phyloP scores from a whole-genome alignment of 495 filamentous ascomycete genomes.

The Neurospora sp. region DNA sequence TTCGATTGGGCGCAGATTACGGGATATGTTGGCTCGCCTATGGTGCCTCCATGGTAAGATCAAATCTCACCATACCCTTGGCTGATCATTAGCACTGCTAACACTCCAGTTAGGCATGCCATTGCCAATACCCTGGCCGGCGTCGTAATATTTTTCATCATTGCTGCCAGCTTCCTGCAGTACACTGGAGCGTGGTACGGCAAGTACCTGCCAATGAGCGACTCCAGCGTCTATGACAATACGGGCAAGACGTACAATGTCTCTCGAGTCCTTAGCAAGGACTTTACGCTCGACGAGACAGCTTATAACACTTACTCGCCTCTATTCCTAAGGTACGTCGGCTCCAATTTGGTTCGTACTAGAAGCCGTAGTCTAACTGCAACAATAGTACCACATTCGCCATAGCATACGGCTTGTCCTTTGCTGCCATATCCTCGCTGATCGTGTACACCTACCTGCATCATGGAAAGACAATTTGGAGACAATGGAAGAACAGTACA shows the following conservation, averaged over 20 bases:
- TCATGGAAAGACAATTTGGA: constrained; percentile 53
- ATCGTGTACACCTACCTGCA: constrained; percentile 57
- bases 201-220: constrained; percentile 47
- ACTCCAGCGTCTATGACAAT: constrained; percentile 53
- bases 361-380: neutral
- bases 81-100: neutral
- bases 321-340: constrained; percentile 43
- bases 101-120: constrained; percentile 28
- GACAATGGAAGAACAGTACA: constrained; percentile 48
- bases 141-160: constrained; percentile 45
- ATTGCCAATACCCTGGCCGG: constrained; percentile 55
- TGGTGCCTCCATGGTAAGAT: constrained; percentile 48
- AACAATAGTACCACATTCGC: constrained; percentile 45
- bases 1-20: constrained; percentile 59
- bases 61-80: neutral
- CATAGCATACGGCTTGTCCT: constrained; percentile 58
- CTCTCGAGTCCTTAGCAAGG: constrained; percentile 38
- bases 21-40: constrained; percentile 46
- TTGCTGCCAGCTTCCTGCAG: constrained; percentile 41
- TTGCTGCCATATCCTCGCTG: constrained; percentile 57
- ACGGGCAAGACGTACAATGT: constrained; percentile 48
- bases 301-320: constrained; percentile 54
- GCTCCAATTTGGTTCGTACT: too few species aligned
- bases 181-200: constrained; percentile 60
- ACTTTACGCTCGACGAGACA: constrained; percentile 41